These are phyloP conservation scores for Mariannaea sp. DNA, from an alignment of 2,329 filamentous ascomycete genomes.

Conservation along the genomic window DNA sequence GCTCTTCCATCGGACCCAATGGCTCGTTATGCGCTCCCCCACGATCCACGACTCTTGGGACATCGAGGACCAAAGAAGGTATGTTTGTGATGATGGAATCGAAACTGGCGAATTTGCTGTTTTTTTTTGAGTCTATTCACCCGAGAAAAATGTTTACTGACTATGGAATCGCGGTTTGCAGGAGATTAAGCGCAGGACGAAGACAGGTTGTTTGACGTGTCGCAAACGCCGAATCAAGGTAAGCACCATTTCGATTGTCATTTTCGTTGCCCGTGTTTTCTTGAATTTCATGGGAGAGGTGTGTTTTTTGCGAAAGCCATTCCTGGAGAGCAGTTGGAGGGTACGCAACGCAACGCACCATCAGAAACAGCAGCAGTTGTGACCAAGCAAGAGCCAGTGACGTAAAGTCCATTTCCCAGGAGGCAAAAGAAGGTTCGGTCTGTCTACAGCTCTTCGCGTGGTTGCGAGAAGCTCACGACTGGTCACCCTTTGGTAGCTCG, in stretches of 20 bases:
- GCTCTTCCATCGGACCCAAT: slow-evolving; percentile 51
- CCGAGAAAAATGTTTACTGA: slow-evolving; percentile 21
- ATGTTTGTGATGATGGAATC: slow-evolving; percentile 32
- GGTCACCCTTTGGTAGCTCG: slow-evolving; percentile 32
- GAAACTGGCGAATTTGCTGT: not conserved
- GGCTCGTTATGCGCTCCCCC: slow-evolving; percentile 53
- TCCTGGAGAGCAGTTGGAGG: slow-evolving; percentile 16
- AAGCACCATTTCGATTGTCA: slow-evolving; percentile 40
- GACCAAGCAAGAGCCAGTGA: slow-evolving; percentile 20
- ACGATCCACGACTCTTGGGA: slow-evolving; percentile 54
- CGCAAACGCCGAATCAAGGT: slow-evolving; percentile 67
- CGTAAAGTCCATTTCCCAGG: no score
- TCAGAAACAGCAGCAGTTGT: slow-evolving; percentile 20
- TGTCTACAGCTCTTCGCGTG: slow-evolving; percentile 27
- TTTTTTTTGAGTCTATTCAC: not conserved
- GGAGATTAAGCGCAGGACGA: slow-evolving; percentile 67
- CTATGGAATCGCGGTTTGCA: slow-evolving; percentile 36
- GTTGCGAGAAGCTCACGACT: slow-evolving; percentile 28
- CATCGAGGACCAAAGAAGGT: slow-evolving; percentile 63
- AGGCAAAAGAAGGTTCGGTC: slow-evolving; percentile 20
- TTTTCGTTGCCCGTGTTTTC: slow-evolving; percentile 13
- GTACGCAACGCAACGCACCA: no score
- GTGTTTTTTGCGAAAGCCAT: slow-evolving; percentile 20
- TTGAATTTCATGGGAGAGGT: slow-evolving; percentile 16
- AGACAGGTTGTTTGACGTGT: slow-evolving; percentile 67